Evolutionary conservation across 2,329 filamentous ascomycete genomes (phyloP).

Genomic region (Beauveria medogensis): DNA sequence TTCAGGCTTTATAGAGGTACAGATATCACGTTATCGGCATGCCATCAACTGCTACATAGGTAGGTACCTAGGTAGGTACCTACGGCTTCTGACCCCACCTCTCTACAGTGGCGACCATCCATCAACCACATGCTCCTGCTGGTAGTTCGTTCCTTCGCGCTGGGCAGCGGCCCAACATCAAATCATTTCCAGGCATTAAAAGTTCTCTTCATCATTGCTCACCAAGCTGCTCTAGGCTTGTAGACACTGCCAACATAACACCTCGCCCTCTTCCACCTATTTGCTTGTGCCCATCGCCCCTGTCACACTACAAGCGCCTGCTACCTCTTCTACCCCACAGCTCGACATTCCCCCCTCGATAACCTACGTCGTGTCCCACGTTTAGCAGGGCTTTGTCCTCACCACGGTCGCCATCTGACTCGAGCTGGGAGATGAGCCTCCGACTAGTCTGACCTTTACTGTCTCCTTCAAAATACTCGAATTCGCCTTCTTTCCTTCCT

Average conservation of each 20-base stretch:
- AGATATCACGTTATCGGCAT: slow-evolving; percentile 4
- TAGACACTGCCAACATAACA: background rate
- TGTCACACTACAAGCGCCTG: slow-evolving; percentile 6
- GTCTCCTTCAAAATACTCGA: slow-evolving; percentile 1
- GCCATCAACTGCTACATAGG: background rate
- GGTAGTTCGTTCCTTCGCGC: background rate
- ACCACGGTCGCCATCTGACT: slow-evolving; percentile 5
- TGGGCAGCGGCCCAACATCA: slow-evolving; percentile 1
- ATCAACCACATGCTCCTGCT: background rate
- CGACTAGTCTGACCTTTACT: background rate
- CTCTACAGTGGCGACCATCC: background rate
- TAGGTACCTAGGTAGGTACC: too few species aligned
- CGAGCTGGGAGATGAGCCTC: slow-evolving; percentile 1
- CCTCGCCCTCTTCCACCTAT: background rate
- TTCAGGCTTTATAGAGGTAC: too few species aligned
- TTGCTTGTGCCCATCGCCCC: background rate
- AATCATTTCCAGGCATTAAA: slow-evolving; percentile 4
- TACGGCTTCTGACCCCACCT: background rate
- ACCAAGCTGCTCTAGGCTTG: background rate
- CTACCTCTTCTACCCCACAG: slow-evolving; percentile 8
- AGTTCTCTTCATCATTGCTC: background rate
- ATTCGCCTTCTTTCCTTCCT: slow-evolving; percentile 1
- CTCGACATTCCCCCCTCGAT: slow-evolving; percentile 6
- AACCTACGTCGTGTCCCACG: slow-evolving; percentile 9
- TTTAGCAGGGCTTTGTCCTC: slow-evolving; percentile 1